A percentile compares a stretch with the other conserved stretches of the same genome.
Evolutionary conservation across 176 grass and related monocot species (phyloP).

Genomic region (Carex kokanica): DNA sequence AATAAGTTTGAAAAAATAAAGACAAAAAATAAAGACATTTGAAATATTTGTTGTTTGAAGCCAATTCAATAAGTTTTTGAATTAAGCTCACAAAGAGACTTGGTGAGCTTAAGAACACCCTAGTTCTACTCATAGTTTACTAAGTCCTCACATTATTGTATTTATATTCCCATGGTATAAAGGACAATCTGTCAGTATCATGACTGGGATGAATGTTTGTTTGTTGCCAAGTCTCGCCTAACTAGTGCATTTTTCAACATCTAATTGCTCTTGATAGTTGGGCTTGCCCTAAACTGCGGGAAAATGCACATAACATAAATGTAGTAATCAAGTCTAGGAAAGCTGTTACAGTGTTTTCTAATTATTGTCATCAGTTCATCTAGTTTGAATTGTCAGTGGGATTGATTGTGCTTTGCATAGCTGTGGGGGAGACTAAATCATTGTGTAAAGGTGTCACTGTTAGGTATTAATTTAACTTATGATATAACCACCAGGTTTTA

Average conservation of each 20-base stretch:
- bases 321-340: neutral
- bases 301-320: neutral
- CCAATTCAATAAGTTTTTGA: too few species aligned
- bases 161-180: neutral
- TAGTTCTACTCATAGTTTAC: neutral
- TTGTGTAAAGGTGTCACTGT: neutral
- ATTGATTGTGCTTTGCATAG: neutral
- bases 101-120: too few species aligned
- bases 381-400: neutral
- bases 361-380: neutral
- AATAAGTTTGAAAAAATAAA: too few species aligned
- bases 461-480: slow-evolving; percentile 8
- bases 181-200: neutral
- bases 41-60: too few species aligned
- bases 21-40: too few species aligned
- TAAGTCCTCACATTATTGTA: neutral
- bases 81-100: too few species aligned
- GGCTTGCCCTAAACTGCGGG: neutral
- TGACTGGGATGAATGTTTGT: neutral
- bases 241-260: neutral
- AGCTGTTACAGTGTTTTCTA: neutral
- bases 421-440: neutral
- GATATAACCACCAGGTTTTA: slow-evolving; percentile 14
- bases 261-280: neutral
- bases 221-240: neutral